Conservation (phyloP, 2,329 filamentous ascomycete species). For the Leptodontidium sp. region DNA sequence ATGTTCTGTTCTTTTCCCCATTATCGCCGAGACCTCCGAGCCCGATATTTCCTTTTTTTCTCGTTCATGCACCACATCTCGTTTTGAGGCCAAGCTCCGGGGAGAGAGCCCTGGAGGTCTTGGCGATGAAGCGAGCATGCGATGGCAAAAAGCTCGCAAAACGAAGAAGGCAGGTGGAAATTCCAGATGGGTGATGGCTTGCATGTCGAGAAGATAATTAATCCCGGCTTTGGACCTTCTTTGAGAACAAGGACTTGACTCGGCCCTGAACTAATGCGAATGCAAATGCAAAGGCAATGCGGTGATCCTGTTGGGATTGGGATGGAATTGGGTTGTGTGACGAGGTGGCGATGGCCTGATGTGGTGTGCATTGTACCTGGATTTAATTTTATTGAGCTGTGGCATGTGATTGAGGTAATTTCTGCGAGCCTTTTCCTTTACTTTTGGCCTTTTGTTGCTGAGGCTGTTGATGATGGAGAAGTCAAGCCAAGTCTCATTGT, state of each 20-base stretch:
- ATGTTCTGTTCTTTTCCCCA: background rate
- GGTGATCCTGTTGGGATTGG: slow-evolving; percentile 5
- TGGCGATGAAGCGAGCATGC: background rate
- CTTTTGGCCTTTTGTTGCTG: no score
- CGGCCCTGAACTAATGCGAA: background rate
- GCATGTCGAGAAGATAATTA: background rate
- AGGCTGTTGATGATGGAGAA: no score
- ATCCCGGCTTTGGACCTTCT: background rate
- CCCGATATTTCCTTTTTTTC: background rate
- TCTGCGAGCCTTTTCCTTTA: background rate
- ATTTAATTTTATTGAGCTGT: background rate
- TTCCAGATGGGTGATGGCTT: background rate
- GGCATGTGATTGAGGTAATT: background rate
- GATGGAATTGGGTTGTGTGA: background rate
- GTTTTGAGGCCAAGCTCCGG: slow-evolving; percentile 12
- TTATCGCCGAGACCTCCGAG: background rate
- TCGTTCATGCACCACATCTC: background rate
- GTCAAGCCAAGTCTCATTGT: no score
- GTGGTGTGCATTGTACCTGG: no score
- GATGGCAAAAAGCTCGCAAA: no score
- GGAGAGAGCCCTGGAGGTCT: background rate
- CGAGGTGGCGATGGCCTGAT: background rate
- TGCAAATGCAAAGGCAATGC: background rate
- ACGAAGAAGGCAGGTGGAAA: background rate
- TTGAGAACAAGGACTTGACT: background rate